These are phyloP conservation scores for Phyllosticta paracitricarpa DNA, from an alignment of 2,329 filamentous ascomycete genomes.

Conservation along the genomic window DNA sequence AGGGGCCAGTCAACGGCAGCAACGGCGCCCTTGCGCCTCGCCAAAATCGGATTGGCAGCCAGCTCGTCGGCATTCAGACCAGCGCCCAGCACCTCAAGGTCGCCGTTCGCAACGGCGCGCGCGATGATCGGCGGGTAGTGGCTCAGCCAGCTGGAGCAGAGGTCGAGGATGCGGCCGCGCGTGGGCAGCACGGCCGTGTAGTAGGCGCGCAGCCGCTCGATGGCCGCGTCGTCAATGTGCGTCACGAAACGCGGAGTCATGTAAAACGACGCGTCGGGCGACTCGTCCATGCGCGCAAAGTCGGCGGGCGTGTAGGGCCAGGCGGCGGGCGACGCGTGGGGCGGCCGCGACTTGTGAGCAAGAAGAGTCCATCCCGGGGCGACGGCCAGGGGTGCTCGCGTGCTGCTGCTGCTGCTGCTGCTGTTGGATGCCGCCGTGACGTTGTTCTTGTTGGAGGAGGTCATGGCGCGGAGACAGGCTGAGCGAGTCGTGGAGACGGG, in stretches of 20 bases:
- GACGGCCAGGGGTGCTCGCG: no score
- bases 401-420: no score
- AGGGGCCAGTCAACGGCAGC: slow-evolving; percentile 19
- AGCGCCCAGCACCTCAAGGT: slow-evolving; percentile 35
- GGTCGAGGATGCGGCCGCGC: slow-evolving; percentile 36
- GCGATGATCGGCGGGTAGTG: slow-evolving; percentile 33
- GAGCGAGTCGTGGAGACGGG: neutral
- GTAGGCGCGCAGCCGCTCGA: slow-evolving; percentile 35
- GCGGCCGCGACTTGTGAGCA: no score
- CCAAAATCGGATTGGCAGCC: slow-evolving; percentile 26
- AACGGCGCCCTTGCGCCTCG: slow-evolving; percentile 14
- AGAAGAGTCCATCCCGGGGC: no score
- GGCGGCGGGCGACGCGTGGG: neutral
- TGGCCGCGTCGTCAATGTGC: slow-evolving; percentile 44
- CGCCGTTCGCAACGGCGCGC: slow-evolving; percentile 20
- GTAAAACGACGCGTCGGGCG: slow-evolving; percentile 30
- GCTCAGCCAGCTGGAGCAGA: slow-evolving; percentile 42
- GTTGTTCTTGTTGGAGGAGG: neutral
- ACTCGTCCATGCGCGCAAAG: slow-evolving; percentile 31
- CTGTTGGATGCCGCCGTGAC: no score
- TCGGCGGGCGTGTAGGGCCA: slow-evolving; percentile 18
- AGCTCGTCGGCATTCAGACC: slow-evolving; percentile 42
- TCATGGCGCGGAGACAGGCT: neutral
- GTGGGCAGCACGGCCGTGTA: slow-evolving; percentile 35
- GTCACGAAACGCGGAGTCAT: slow-evolving; percentile 37